Base-by-base conservation (phyloP, 331 rosid species). In the Quercus tomentella region DNA sequence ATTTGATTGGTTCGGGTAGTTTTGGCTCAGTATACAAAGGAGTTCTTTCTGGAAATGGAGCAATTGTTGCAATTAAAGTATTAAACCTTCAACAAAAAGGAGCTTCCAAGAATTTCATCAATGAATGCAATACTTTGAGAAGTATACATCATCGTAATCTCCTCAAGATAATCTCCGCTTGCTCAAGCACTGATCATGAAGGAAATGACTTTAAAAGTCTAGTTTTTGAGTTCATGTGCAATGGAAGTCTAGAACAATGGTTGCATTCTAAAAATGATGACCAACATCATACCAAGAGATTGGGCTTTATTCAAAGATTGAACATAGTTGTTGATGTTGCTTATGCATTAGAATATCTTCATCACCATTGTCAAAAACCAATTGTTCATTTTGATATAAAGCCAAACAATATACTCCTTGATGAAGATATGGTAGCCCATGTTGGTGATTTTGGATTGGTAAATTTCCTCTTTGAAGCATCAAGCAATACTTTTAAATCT, bases 391-490 rank as follows among this genome's bases (percentile, higher is more conserved):
- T 77, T 73, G 90, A 87, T 76, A 4, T 87, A 14, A 87, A 81
- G 7, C 88, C 84, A 7, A 86, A 87, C 71, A 86, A 86, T 0
- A 28, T 83, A 60, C 87, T 86, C 55, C 82, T 86, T 35, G 75
- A 84, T 3, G 72, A 77, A 21, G 78, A 81, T 23, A 12, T 55
- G 25, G 79, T 81, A 7, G 83, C 78, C 2, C 83, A 82, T 74
- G 87, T 88, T 77, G 89, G 92, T 74, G 95, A 91, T 63, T 91
- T 89, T 15, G 87, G 88, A 14, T 76, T 91, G 68, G 90, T 89
- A 26, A 91, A 69, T 22, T 80, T 91, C 77, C 75, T 89, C 21
- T 80, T 78, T 57, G 84, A 89, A 61, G 83, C 79, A 66, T 72
- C 87, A 26, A 56, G 70, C 72, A 28, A 23, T 4, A 49, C 76